A percentile compares a stretch with the other conserved stretches of the same genome.
phyloP scores from a whole-genome alignment of 148 eudicot species.

The Persicaria tinctoria region DNA sequence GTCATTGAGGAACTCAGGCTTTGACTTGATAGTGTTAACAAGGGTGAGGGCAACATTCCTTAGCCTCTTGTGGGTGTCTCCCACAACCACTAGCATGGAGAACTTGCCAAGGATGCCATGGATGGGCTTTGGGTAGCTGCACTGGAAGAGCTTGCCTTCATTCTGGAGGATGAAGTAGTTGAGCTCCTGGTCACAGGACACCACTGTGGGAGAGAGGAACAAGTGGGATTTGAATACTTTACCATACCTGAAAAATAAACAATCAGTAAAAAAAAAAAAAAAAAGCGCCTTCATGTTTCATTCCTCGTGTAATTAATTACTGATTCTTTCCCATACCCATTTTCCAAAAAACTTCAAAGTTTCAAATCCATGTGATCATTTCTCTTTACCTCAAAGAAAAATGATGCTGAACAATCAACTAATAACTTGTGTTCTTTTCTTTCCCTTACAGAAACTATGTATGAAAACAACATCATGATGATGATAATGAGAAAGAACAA shows the following conservation, averaged over 20 bases:
- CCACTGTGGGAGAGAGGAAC: conserved; percentile 55
- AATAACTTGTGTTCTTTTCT: neutral
- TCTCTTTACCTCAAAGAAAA: neutral
- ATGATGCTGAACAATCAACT: neutral
- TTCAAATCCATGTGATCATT: neutral
- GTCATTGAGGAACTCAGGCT: conserved; percentile 38
- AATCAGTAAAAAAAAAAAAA: neutral
- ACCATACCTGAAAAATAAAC: conserved; percentile 43
- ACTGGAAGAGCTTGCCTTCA: conserved; percentile 47
- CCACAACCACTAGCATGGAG: conserved; percentile 52
- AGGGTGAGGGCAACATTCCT: conserved; percentile 51
- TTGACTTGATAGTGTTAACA: conserved; percentile 38
- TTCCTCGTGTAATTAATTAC: neutral
- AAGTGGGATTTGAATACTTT: conserved; percentile 61
- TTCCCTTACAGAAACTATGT: neutral
- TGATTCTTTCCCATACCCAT: neutral
- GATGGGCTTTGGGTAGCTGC: conserved; percentile 55
- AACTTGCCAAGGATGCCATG: conserved; percentile 47
- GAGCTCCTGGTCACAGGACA: conserved; percentile 60
- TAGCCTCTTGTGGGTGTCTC: conserved; percentile 54
- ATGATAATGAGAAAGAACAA: no score
- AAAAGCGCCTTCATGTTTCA: neutral
- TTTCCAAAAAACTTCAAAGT: neutral
- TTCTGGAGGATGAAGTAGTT: conserved; percentile 58
- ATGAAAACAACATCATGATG: neutral